These are phyloP conservation scores for Globisporangium acanthophoron DNA, from an alignment of 352 stramenopile species.

Conservation along the genomic window DNA sequence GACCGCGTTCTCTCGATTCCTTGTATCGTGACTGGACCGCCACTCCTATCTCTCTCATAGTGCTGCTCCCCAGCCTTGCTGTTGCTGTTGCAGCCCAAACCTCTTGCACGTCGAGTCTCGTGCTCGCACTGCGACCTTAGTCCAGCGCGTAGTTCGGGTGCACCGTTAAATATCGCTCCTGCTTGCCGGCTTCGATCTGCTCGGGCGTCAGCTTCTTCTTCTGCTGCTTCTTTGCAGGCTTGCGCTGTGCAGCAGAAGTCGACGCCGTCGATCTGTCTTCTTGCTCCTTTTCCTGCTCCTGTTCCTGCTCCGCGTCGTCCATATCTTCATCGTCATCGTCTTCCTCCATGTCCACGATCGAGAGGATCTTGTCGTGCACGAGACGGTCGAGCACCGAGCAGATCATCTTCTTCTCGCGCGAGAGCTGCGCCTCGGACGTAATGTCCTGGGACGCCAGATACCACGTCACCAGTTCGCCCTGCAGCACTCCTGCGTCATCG, in stretches of 20 bases:
- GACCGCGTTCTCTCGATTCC: no score
- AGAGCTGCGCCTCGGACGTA: conserved; percentile 74
- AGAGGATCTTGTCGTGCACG: conserved; percentile 70
- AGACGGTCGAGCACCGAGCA: conserved; percentile 78
- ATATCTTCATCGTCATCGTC: conserved; percentile 29
- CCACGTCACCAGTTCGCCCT: conserved; percentile 81
- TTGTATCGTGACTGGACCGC: no score
- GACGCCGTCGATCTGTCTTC: background rate
- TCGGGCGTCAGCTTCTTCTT: conserved; percentile 29
- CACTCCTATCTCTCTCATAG: no score
- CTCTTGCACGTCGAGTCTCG: no score
- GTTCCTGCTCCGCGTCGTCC: background rate
- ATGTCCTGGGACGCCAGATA: conserved; percentile 83
- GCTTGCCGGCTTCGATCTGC: conserved; percentile 46
- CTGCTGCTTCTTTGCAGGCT: conserved; percentile 18
- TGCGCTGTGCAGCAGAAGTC: conserved; percentile 1
- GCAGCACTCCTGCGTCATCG: conserved; percentile 50
- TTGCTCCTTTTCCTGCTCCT: background rate
- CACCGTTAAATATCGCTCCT: conserved; percentile 72
- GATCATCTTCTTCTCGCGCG: conserved; percentile 78
- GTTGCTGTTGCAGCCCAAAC: no score
- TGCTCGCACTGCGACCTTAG: conserved; percentile 10
- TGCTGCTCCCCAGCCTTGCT: no score
- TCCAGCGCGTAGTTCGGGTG: conserved; percentile 81
- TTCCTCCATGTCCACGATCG: conserved; percentile 61